phyloP scores from a whole-genome alignment of 192 early-diverging fungal genomes.

The Paraglomus brasilianum region DNA sequence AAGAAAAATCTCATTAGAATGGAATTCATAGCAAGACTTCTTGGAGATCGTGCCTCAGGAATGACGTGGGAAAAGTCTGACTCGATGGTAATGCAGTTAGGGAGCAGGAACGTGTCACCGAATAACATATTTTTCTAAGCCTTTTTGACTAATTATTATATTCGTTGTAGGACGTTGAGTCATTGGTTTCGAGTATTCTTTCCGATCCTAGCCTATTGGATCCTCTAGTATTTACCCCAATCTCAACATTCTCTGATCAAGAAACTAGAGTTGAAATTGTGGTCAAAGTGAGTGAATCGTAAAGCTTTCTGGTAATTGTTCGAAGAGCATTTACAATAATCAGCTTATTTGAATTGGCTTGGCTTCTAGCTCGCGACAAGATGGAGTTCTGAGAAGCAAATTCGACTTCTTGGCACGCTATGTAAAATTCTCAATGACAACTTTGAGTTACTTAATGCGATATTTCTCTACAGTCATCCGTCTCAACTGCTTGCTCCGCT shows the following conservation, averaged over 20 bases:
- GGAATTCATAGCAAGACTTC: conserved; percentile 19
- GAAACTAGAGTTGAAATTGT: conserved; percentile 26
- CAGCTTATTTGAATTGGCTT: too few species aligned
- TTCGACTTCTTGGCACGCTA: conserved; percentile 17
- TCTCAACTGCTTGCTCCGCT: conserved; percentile 11
- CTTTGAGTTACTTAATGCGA: conserved; percentile 17
- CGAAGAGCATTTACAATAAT: too few species aligned
- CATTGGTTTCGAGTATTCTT: neutral
- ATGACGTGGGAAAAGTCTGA: conserved; percentile 2
- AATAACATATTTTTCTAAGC: too few species aligned
- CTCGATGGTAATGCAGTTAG: conserved; percentile 11
- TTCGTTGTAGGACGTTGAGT: conserved; percentile 3
- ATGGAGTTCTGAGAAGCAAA: neutral
- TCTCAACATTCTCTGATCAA: conserved; percentile 13
- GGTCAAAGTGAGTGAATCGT: conserved; percentile 12
- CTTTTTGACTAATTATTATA: too few species aligned
- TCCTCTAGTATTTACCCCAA: conserved; percentile 2
- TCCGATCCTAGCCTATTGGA: conserved; percentile 21
- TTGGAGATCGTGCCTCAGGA: conserved; percentile 2
- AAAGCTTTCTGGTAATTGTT: neutral
- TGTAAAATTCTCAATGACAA: conserved; percentile 1
- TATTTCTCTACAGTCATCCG: conserved; percentile 27
- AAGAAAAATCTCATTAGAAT: conserved; percentile 18
- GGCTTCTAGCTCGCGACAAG: conserved; percentile 2
- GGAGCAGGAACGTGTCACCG: too few species aligned